Conservation (phyloP, 1,284 basidiomycete genomes). For the Apiotrichum sp. region DNA sequence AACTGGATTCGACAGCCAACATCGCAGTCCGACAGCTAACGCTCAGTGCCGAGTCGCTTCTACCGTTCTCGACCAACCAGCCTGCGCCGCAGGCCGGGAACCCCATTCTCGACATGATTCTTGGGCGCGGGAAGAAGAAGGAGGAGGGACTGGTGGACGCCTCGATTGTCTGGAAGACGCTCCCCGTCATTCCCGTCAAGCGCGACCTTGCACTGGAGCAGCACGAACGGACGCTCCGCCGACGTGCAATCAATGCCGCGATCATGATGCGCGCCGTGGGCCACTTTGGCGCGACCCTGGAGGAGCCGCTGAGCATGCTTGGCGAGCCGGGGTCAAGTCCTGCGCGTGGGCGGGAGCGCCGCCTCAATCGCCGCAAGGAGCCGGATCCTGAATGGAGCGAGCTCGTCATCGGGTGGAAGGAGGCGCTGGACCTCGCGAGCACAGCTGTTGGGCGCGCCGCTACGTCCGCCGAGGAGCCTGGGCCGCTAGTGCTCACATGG, state of each 20-base stretch:
- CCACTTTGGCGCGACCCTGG: constrained; percentile 62
- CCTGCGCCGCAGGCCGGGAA: neutral
- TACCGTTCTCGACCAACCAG: constrained; percentile 8
- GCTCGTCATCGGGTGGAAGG: constrained; percentile 24
- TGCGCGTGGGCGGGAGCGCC: constrained; percentile 63
- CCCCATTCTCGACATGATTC: constrained; percentile 15
- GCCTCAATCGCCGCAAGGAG: constrained; percentile 63
- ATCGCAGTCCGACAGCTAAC: neutral
- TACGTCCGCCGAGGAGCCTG: constrained; percentile 1
- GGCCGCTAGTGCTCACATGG: constrained; percentile 21
- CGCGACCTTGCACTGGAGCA: constrained; percentile 58
- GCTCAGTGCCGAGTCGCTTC: constrained; percentile 10
- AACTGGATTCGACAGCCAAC: no score
- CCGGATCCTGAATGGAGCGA: constrained; percentile 38
- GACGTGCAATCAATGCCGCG: constrained; percentile 46
- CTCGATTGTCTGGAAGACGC: constrained; percentile 47
- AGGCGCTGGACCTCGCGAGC: constrained; percentile 27
- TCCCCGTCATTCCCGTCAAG: constrained; percentile 61
- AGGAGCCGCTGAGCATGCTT: constrained; percentile 35
- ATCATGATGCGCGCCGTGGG: constrained; percentile 57
- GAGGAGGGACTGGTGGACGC: constrained; percentile 1
- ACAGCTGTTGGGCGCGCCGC: constrained; percentile 18
- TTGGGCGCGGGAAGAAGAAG: constrained; percentile 8
- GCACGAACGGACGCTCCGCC: constrained; percentile 55
- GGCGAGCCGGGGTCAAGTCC: constrained; percentile 45